These are phyloP conservation scores for Marasmius fiardii DNA, from an alignment of 1,284 basidiomycete genomes.

Conservation along the genomic window DNA sequence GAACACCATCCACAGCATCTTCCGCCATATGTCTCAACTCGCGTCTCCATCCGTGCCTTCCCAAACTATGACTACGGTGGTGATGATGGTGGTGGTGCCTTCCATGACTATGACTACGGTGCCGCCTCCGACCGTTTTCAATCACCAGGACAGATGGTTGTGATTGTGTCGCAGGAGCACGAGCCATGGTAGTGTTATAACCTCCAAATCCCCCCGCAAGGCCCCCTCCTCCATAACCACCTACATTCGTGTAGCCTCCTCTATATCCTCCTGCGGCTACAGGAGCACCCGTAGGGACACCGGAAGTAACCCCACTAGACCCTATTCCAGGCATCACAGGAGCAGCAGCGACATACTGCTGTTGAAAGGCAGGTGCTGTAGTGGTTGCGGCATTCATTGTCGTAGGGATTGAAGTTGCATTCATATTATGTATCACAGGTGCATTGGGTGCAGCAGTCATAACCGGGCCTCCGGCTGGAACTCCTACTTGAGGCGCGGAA, in stretches of 20 bases:
- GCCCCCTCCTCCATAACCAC: slow-evolving; percentile 1
- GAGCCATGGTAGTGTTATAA: too few relatives aligned
- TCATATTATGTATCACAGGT: neutral
- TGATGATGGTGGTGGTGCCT: neutral
- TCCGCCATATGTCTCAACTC: neutral
- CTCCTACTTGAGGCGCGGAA: neutral
- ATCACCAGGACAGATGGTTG: neutral
- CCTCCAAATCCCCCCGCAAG: neutral
- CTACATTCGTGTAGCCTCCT: neutral
- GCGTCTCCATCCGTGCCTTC: neutral
- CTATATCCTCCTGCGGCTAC: neutral
- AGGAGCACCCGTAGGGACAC: neutral
- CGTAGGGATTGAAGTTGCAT: neutral
- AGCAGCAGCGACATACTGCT: neutral
- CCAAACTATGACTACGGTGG: neutral
- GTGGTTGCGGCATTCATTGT: neutral
- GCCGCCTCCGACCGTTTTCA: neutral
- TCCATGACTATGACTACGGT: slow-evolving; percentile 1
- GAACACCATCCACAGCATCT: neutral
- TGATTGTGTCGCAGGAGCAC: too few relatives aligned
- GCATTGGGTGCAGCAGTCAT: neutral
- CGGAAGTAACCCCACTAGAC: neutral
- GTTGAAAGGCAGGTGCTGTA: neutral
- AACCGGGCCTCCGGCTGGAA: neutral
- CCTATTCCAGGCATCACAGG: too few relatives aligned